Evolutionary conservation across 805 yeast species (phyloP), one percentile per base, ranked within the genome.

Genomic region (Wickerhamiella sorbophila): DNA sequence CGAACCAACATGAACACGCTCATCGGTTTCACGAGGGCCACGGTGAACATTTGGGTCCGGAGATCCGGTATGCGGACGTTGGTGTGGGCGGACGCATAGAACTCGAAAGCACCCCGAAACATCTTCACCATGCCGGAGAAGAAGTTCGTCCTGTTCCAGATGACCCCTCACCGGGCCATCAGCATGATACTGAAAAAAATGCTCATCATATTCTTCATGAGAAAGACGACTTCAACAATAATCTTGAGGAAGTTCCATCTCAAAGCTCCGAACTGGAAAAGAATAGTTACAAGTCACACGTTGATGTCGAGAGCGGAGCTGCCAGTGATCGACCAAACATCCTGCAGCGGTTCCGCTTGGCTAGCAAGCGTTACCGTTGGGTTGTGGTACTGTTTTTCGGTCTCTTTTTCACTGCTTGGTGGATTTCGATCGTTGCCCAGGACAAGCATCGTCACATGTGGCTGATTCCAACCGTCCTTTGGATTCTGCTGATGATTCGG

Each of bases 391-490:
- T 61, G 8, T 49, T 59, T 52, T 40, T 53, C 46, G 58, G 67
- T 44, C 26, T 56, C 47, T 54, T 70, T 46, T 69, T 70, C 60
- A 70, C 75, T n/a, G 59, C 70, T 9, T 70, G 74, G 74, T 74
- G 78, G 78, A 53, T 73, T 35, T 66, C 75, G 14, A 71, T 74
- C 44, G 41, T 74, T 22, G 69, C 68, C 39, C 78, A 72, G 52
- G 52, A 65, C 5, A 64, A 66, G 46, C 68, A 67, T 36, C 60
- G 77, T 42, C 70, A 58, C 47, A 49, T 64, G 44, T 74, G 79
- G 79, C 66, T 74, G 51, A 70, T 74, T 45, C 79, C 78, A 16
- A 72, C 78, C 3, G 55, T 74, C 17, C 49, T 74, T 36, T 74
- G 71, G 69, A 62, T 67, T 33, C 59, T 65, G 57, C 55, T 72